Evolutionary conservation across 2,329 filamentous ascomycete genomes (phyloP), one percentile per base, ranked within the genome.

Genomic region (Apiospora pterosperma): DNA sequence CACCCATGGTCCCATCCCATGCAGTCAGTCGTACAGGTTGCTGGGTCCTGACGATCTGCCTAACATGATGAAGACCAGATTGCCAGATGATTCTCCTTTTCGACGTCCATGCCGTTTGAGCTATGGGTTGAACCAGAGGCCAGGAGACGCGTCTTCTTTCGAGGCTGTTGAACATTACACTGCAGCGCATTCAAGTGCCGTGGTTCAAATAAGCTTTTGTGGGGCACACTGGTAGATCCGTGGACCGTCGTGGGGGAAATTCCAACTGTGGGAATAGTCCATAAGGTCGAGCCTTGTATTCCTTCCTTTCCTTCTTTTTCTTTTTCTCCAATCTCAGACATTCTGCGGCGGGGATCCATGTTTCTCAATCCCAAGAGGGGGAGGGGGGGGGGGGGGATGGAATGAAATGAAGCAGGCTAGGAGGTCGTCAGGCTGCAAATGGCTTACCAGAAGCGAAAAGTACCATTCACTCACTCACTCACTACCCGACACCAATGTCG

Each of bases 181-280:
- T 11, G 58, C 36, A 36, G 34, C n/a, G 34, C 12, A 16, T 28
- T 19, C 6, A 38, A 36, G 34, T 25, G 58, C 34, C 58, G 58
- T 25, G 34, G 58, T 60, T 60, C 58, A 60, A 38, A 60, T 60
- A 60, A 60, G 58, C 58, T 60, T 60, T 60, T 60, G 58, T 60
- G 58, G 58, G 31, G 58, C 36, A 60, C 48, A 11, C 28, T 55
- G 48, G 48, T 21, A 55, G 48, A 55, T 34, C 48, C 48, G 48
- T 42, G n/a, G n/a, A n/a, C n/a, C n/a, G n/a, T 52, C 48, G 48
- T 55, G 48, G 48, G 48, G 48, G n/a, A n/a, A 55, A 55, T 55
- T 55, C 48, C 28, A 55, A 4, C 48, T 34, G 7, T 25, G n/a
- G n/a, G n/a, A n/a, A n/a, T n/a, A n/a, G n/a, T n/a, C n/a, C n/a